Conservation (phyloP, 768 basidiomycete species). For the Suillus weaverae region DNA sequence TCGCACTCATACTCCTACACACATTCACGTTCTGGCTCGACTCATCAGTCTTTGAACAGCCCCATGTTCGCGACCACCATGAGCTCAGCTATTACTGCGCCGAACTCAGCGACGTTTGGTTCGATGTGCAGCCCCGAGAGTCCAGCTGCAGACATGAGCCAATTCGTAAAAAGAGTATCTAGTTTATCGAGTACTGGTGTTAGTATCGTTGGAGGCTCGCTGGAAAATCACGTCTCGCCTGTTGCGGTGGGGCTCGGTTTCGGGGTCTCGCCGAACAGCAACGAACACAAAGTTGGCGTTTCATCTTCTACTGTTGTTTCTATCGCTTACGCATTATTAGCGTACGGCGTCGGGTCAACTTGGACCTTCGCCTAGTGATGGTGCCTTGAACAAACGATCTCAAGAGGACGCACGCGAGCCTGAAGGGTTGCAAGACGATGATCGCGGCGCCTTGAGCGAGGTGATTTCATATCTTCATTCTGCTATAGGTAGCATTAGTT, state of each 20-base stretch:
- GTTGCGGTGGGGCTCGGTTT: conserved; percentile 27
- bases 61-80: conserved; percentile 34
- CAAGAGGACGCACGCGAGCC: conserved; percentile 38
- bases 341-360: conserved; percentile 54
- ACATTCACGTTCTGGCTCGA: conserved; percentile 39
- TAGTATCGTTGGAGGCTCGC: conserved; percentile 24
- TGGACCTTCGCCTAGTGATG: conserved; percentile 61
- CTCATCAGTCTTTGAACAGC: conserved; percentile 46
- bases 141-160: conserved; percentile 22
- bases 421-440: conserved; percentile 42
- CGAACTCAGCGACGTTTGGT: conserved; percentile 23
- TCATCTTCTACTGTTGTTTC: background rate
- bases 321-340: conserved; percentile 14
- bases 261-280: background rate
- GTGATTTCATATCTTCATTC: conserved; percentile 39
- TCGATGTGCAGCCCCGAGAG: conserved; percentile 35
- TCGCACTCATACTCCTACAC: conserved; percentile 31
- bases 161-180: conserved; percentile 24
- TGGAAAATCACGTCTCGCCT: background rate
- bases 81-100: conserved; percentile 25
- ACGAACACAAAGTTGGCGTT: background rate
- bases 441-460: conserved; percentile 65
- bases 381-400: conserved; percentile 42
- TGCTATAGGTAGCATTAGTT: conserved; percentile 3
- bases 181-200: conserved; percentile 28